Conservation (phyloP, 768 basidiomycete species). For the Russula lepida region DNA sequence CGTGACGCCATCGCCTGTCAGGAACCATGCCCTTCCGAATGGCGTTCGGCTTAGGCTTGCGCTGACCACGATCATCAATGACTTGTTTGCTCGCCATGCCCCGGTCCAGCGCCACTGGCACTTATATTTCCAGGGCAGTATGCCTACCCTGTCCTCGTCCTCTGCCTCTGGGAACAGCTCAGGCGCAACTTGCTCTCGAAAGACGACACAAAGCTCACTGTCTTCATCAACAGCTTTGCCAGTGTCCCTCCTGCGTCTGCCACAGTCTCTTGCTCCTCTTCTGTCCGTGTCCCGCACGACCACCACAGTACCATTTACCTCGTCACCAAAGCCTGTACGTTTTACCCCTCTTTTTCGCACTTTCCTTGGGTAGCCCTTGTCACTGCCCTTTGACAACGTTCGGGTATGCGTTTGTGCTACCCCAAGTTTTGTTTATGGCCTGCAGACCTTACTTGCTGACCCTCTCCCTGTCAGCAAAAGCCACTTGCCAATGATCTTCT, state of each 20-base stretch:
- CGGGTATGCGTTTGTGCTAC: too few relatives aligned
- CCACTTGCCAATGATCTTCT: conserved; percentile 19
- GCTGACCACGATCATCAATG: conserved; percentile 70
- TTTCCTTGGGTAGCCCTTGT: neutral
- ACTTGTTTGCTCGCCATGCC: conserved; percentile 67
- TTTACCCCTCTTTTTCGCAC: conserved; percentile 18
- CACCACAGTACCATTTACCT: neutral
- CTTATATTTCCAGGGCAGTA: conserved; percentile 17
- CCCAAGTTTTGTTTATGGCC: conserved; percentile 21
- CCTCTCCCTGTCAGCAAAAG: conserved; percentile 7
- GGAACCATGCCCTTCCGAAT: conserved; percentile 65
- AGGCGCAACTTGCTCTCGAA: neutral
- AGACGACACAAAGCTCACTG: conserved; percentile 24
- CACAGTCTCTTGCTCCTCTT: conserved; percentile 20
- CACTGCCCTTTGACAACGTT: neutral
- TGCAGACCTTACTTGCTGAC: conserved; percentile 6
- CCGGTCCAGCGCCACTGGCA: conserved; percentile 30
- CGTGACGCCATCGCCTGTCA: conserved; percentile 25
- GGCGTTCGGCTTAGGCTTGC: conserved; percentile 73
- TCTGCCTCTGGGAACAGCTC: conserved; percentile 24
- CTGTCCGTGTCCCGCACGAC: conserved; percentile 24
- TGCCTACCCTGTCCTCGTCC: conserved; percentile 6
- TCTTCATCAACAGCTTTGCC: conserved; percentile 11
- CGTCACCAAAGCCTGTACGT: conserved; percentile 26
- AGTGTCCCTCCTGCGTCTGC: neutral